Conservation (phyloP, 345 rosid genomes). For the Gynandropsis gynandra region DNA sequence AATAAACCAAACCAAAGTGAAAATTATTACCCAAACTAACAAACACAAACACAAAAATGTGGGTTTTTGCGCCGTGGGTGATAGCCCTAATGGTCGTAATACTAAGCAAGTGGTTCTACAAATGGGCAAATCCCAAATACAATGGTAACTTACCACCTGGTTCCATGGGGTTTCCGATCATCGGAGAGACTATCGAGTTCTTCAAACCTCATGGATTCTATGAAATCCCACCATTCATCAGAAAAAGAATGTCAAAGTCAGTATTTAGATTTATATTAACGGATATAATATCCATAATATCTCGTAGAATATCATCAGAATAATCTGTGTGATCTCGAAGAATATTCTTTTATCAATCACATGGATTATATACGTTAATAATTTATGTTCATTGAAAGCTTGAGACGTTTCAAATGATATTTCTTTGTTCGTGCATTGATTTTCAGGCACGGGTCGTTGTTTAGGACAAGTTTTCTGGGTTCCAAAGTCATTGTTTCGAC, state of each 20-base stretch:
- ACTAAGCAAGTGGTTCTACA: conserved; percentile 24
- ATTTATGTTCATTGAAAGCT: background rate
- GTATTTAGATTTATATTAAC: no score
- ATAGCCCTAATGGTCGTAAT: conserved; percentile 11
- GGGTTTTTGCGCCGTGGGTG: conserved; percentile 5
- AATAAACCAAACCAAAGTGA: no score
- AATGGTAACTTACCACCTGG: conserved; percentile 30
- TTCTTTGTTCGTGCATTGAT: conserved; percentile 1
- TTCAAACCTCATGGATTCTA: conserved; percentile 15
- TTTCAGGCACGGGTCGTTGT: conserved; percentile 35
- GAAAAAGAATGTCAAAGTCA: conserved; percentile 22
- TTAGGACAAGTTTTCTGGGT: conserved; percentile 36
- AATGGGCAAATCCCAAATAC: conserved; percentile 24
- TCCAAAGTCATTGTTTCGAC: conserved; percentile 30
- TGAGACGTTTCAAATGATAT: background rate
- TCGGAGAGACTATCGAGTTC: conserved; percentile 29
- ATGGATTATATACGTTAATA: no score
- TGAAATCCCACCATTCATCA: conserved; percentile 27
- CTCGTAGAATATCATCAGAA: no score
- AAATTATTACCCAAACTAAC: background rate
- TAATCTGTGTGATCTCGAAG: no score
- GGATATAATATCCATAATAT: no score
- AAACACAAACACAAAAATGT: background rate
- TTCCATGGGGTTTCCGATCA: conserved; percentile 28
- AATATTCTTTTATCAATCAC: no score